These are phyloP conservation scores for Microcos paniculata DNA, from an alignment of 345 rosid species.

Conservation along the genomic window DNA sequence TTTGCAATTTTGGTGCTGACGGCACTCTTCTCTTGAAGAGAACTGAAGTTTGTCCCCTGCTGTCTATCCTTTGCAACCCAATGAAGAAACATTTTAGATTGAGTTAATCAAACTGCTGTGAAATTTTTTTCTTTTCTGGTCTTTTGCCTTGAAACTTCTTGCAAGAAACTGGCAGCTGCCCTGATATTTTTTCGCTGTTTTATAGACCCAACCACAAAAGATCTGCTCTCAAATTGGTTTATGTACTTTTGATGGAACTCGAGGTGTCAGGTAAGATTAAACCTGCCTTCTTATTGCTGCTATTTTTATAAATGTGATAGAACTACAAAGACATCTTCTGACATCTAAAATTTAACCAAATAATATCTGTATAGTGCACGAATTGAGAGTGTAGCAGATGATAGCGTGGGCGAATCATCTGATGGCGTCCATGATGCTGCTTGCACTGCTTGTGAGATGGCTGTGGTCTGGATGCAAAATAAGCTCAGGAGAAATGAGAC, in stretches of 20 bases:
- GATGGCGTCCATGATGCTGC: constrained; percentile 43
- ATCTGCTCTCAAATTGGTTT: constrained; percentile 84
- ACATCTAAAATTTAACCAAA: neutral
- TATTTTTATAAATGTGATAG: neutral
- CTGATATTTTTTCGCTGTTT: constrained; percentile 5
- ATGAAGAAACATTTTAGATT: neutral
- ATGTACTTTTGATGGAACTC: constrained; percentile 69
- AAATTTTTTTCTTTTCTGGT: neutral
- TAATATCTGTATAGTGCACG: constrained; percentile 47
- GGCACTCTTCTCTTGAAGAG: neutral
- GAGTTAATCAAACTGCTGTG: neutral
- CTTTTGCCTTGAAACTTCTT: neutral
- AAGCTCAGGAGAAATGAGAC: constrained; percentile 64
- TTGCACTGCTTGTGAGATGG: constrained; percentile 87
- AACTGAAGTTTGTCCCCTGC: neutral
- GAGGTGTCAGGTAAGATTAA: constrained; percentile 59
- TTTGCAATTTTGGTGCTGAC: neutral
- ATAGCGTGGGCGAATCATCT: constrained; percentile 37
- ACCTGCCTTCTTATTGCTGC: neutral
- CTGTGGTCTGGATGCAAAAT: constrained; percentile 89
- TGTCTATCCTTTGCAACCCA: neutral
- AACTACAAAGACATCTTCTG: neutral
- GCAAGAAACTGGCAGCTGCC: constrained; percentile 5
- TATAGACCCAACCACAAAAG: constrained; percentile 62
- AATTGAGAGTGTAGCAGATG: constrained; percentile 58